Evolutionary conservation across 768 basidiomycete species (phyloP), one percentile per base, ranked within the genome.

Genomic region (Amyloporia xantha): DNA sequence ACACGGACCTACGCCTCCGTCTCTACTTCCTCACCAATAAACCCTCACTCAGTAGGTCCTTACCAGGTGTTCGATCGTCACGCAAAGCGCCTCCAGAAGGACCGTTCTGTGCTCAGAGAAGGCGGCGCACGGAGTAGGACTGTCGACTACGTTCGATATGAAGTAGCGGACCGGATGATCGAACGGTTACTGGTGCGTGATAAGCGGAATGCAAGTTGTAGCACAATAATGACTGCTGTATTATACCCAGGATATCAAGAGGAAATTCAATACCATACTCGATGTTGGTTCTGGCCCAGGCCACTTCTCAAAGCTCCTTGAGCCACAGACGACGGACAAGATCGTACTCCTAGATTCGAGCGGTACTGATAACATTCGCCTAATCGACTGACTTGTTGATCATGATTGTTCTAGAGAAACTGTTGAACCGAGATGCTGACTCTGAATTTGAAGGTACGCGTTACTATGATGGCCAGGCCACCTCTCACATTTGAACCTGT

Each of bases 251-350:
- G 95, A 99, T 64, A 87, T 99, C 55, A 93, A 89, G 67, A 78
- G 84, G 38, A 84, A 79, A 27, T 96, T 94, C 59, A 69, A 73
- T 41, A 74, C 80, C 2, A 72, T 99, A 19, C 68, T 98, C 15
- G 96, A 99, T 68, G 69, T 97, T 23, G 91, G 91, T 1, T 82
- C 91, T 24, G 93, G 95, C 10, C 74, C 96, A 2, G 96, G 96
- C 1, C 93, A 94, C 68, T 85, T 99, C 58, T 79, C 92, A 5
- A 91, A 86, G 61, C 71, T 95, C 26, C 61, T 97, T 39, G 86
- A 87, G 54, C 62, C 66, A 11, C 73, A 81, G 46, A 83, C 79
- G 56, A 78, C 83, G 10, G 68, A 76, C 62, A 90, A 85, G 62
- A 78, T 82, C 3, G 71, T 86, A 24, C 87, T 98, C 86, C 63